A percentile compares a stretch with the other conserved stretches of the same genome.
Conservation (phyloP, 2,329 filamentous ascomycete genomes). For the Cercospora brassicicola region DNA sequence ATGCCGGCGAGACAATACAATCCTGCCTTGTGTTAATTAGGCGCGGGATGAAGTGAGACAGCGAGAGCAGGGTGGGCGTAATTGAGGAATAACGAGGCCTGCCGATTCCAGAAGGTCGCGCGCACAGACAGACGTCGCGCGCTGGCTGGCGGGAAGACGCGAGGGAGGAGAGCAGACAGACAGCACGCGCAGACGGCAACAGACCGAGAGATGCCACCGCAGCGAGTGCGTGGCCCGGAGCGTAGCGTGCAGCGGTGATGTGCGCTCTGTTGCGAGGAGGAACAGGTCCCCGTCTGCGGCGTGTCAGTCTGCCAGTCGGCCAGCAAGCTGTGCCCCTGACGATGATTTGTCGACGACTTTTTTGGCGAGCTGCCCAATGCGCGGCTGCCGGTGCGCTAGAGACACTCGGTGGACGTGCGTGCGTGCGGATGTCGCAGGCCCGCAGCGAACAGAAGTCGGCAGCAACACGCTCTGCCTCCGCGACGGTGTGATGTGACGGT, state of each 20-base stretch:
- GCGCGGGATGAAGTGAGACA: constrained; percentile 30
- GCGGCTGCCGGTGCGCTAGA: not conserved
- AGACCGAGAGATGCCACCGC: not conserved
- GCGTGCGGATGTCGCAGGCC: not conserved
- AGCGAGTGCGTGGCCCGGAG: not conserved
- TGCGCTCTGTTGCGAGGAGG: constrained; percentile 1
- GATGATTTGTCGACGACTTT: not conserved
- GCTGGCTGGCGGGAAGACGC: not conserved
- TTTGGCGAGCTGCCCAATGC: constrained; percentile 4
- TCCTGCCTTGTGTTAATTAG: constrained; percentile 27
- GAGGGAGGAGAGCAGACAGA: not conserved
- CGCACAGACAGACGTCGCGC: constrained; percentile 3
- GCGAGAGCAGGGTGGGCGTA: constrained; percentile 19
- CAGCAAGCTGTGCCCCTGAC: not conserved
- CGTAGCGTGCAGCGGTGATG: not conserved
- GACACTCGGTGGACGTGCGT: not conserved
- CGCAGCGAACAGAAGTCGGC: not conserved
- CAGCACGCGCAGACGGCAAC: not conserved
- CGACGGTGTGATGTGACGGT: not conserved
- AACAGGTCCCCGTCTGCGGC: not conserved
- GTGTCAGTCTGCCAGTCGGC: not conserved
- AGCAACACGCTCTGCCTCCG: not conserved
- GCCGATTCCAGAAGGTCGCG: constrained; percentile 28
- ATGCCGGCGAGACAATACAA: constrained; percentile 21
- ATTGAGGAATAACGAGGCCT: constrained; percentile 23